Base-by-base conservation (phyloP, 805 yeast genomes). In the Allodekkera sacchari region DNA sequence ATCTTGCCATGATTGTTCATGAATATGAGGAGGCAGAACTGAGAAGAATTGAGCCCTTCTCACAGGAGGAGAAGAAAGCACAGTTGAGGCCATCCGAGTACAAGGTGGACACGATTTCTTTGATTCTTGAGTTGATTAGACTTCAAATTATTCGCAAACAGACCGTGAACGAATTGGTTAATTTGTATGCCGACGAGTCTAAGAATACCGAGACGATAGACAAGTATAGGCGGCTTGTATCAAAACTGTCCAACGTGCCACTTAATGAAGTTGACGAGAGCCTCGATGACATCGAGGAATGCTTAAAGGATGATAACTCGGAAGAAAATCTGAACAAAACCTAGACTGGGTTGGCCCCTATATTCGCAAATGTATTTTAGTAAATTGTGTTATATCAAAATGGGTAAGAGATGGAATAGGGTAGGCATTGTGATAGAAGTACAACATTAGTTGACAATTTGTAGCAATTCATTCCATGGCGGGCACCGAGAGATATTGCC, bases 211-310 rank as follows among this genome's bases (percentile, higher is more conserved):
- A 63, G 16, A 74, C 69, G 43, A 76, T 80, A 57, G 73, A 71
- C 45, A 76, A 77, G 44, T 82, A 79, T 57, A 61, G 84, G 40
- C 68, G 76, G 43, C 64, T 81, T 50, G 77, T 81, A 29, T 69
- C 84, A 33, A 67, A 71, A 31, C 72, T 84, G 40, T 77, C 87
- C 30, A 83, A 76, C 26, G 68, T 82, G 35, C 71, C 72, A 8
- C 66, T 76, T 15, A 71, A 71, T 40, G 83, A 79, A 42, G 81
- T 81, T 25, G 84, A 78, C 48, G 71, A 68, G 28, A 69, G 77
- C 39, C 59, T 80, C 32, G 80, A 77, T 46, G 80, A 77, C 6
- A 74, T 80, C 24, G 60, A 53, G 34, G 53, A 52, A 14, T 52
- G 58, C 29, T 31, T 43, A 12, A 44, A 41, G 23, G 27, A 38